A percentile compares a stretch with the other conserved stretches of the same genome.
Evolutionary conservation across 2,329 filamentous ascomycete species (phyloP).

Genomic region (Gremmenia infestans): DNA sequence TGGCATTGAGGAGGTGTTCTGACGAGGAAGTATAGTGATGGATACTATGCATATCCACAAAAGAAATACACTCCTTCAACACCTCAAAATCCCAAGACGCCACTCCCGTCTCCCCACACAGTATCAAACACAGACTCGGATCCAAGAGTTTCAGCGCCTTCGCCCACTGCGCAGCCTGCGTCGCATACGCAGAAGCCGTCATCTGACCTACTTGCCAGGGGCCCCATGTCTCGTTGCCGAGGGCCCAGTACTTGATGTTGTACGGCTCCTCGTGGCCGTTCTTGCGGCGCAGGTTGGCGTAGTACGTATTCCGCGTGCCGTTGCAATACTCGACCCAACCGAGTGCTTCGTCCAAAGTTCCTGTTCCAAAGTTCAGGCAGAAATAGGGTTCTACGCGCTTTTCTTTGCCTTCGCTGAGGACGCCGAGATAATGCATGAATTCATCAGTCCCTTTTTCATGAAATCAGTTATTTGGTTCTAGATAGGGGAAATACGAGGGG

Average conservation of each 20-base stretch:
- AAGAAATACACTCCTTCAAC: conserved; percentile 52
- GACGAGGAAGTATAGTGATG: conserved; percentile 55
- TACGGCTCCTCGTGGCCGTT: conserved; percentile 75
- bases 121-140: conserved; percentile 54
- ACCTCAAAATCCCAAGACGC: conserved; percentile 60
- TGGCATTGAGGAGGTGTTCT: conserved; percentile 44
- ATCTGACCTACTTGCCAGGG: conserved; percentile 48
- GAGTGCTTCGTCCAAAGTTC: conserved; percentile 51
- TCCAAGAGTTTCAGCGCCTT: conserved; percentile 55
- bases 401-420: conserved; percentile 55
- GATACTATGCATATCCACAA: conserved; percentile 64
- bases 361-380: conserved; percentile 76
- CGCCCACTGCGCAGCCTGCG: conserved; percentile 53
- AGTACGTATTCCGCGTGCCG: conserved; percentile 69
- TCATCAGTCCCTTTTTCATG: conserved; percentile 57
- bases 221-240: conserved; percentile 61
- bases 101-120: conserved; percentile 59
- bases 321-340: conserved; percentile 88
- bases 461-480: neutral
- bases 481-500: neutral
- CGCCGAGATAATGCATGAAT: conserved; percentile 76
- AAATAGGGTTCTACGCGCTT: conserved; percentile 72
- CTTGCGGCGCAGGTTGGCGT: conserved; percentile 71
- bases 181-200: conserved; percentile 52
- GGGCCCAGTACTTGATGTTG: conserved; percentile 79